Base-by-base conservation (phyloP, 2,329 filamentous ascomycete species). In the Setomelanomma holmii region DNA sequence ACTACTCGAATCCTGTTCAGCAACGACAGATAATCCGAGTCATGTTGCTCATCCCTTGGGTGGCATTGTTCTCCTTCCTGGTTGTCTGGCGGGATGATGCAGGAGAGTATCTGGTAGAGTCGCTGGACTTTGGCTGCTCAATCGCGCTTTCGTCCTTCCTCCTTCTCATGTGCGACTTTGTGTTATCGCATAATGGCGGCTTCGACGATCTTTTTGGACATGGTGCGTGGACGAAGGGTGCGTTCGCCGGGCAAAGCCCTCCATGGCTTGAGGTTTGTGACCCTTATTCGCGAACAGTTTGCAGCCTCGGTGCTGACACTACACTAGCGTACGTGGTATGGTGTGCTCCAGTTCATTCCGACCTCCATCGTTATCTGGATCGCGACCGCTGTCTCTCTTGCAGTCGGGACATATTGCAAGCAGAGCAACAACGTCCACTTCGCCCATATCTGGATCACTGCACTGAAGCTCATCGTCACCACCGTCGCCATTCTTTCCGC, bases 261-360 rank as follows among this genome's bases (percentile, higher is more conserved):
- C 30, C 11, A n/a, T 68, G 60, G 58, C 44, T 73, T 7, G 72
- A 61, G 59, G 69, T 67, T 55, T 23, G 41, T 39, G 12, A 10
- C 16, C 23, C 12, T n/a, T 35, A 3, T 16, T 30, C 27, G 10
- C n/a, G n/a, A n/a, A n/a, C n/a, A n/a, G n/a, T n/a, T n/a, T n/a
- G n/a, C n/a, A n/a, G n/a, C n/a, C n/a, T n/a, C n/a, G n/a, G n/a
- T 30, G 3, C 27, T 30, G 27, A 30, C 27, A 35, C n/a, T 4
- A 22, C 6, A 4, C n/a, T 21, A 73, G 69, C 54, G 58, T 19
- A 56, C 40, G 5, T 72, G 68, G 70, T 73, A 71, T 48, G 51
- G 58, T 12, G 66, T 69, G 1, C 63, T 73, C 17, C 69, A 73
- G 38, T 71, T 66, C 51, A 68, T 73, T 21, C 69, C 67, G 7